Conservation (phyloP, 2,329 filamentous ascomycete species). For the Thielaviopsis ethacetica region DNA sequence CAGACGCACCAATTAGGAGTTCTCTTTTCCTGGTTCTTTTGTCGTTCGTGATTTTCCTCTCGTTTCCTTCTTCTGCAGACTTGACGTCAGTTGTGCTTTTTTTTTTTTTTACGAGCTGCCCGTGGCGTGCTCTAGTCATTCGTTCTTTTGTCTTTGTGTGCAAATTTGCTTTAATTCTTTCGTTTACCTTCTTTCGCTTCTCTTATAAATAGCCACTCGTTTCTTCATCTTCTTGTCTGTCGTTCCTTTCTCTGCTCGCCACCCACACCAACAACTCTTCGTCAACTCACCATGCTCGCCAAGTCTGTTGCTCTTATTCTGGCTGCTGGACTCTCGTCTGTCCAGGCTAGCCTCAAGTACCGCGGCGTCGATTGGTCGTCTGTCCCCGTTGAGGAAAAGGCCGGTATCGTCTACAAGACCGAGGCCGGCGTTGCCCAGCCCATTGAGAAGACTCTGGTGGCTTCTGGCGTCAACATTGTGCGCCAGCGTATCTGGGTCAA, state of each 20-base stretch:
- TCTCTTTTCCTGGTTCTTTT: no score
- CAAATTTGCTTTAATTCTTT: background rate
- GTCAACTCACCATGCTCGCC: constrained; percentile 3
- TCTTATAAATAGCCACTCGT: background rate
- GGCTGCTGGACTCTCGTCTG: constrained; percentile 2
- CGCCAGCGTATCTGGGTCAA: constrained; percentile 60
- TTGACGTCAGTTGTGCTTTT: background rate
- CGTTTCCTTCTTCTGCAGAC: background rate
- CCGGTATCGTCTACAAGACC: constrained; percentile 45
- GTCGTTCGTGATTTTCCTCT: background rate
- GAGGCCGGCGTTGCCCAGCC: constrained; percentile 32
- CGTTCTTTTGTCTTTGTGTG: background rate
- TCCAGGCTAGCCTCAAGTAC: constrained; percentile 35
- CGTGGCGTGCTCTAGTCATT: background rate
- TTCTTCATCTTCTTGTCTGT: background rate
- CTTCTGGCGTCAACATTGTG: constrained; percentile 50
- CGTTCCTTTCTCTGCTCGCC: background rate
- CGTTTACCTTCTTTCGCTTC: background rate
- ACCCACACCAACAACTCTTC: background rate
- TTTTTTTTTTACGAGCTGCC: background rate
- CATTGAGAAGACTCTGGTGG: constrained; percentile 46
- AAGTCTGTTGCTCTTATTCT: background rate
- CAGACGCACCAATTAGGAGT: no score
- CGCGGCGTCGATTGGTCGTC: constrained; percentile 59
- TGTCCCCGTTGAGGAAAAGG: constrained; percentile 42